Percentiles rank a stretch among this genome's conserved stretches.
phyloP scores from a whole-genome alignment of 2,329 filamentous ascomycete species.

The Trichoderma sp. region DNA sequence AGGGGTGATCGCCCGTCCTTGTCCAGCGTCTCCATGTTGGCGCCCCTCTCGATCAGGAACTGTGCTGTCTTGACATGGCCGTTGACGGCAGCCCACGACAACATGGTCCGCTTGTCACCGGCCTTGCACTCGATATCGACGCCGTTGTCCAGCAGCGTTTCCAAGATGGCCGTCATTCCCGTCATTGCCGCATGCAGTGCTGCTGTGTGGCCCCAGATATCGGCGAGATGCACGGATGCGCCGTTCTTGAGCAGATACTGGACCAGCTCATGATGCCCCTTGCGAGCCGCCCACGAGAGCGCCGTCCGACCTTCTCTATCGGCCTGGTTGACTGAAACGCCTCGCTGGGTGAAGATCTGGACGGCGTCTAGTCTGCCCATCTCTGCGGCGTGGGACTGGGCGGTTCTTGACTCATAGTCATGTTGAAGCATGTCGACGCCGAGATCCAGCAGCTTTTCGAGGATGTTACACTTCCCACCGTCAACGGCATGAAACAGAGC shows the following conservation, averaged over 20 bases:
- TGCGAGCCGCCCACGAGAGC: slow-evolving; percentile 4
- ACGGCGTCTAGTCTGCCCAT: background rate
- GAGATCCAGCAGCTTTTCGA: background rate
- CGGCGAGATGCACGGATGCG: background rate
- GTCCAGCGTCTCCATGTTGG: background rate
- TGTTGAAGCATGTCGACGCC: background rate
- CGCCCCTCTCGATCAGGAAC: slow-evolving; percentile 1
- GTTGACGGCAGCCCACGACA: background rate
- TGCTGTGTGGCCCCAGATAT: background rate
- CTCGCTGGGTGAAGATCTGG: background rate
- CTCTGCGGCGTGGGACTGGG: background rate
- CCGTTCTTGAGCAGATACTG: background rate
- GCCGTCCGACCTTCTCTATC: background rate
- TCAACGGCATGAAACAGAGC: slow-evolving; percentile 10
- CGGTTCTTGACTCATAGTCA: background rate
- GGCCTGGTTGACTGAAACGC: background rate
- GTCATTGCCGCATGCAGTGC: slow-evolving; percentile 5
- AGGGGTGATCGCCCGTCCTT: slow-evolving; percentile 8
- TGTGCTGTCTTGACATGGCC: background rate
- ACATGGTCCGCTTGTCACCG: background rate
- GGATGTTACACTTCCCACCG: background rate
- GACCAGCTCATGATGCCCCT: background rate
- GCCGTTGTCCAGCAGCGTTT: background rate
- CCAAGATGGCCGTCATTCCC: background rate
- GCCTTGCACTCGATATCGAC: background rate